Percentiles rank a stretch among this genome's conserved stretches.
These are phyloP conservation scores for Ophiosphaerella herpotricha DNA, from an alignment of 2,329 filamentous ascomycete genomes.

Conservation along the genomic window DNA sequence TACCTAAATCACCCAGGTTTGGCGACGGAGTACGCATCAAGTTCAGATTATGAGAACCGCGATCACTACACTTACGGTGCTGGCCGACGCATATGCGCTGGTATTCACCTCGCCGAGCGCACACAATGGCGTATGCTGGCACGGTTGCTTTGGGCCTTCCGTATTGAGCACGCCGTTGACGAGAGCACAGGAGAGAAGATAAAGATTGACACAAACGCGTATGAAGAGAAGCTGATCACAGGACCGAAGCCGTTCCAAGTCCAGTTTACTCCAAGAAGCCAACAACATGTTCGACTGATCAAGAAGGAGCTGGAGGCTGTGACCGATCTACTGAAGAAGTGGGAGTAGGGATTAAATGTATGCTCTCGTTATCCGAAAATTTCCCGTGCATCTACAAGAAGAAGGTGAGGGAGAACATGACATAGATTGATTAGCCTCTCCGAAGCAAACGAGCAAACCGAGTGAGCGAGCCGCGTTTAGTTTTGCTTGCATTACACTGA, in stretches of 20 bases:
- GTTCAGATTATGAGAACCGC: slow-evolving; percentile 39
- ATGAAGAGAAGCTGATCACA: slow-evolving; percentile 41
- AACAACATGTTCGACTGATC: slow-evolving; percentile 22
- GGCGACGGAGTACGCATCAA: slow-evolving; percentile 44
- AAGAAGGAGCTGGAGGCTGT: slow-evolving; percentile 1
- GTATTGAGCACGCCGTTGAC: slow-evolving; percentile 21
- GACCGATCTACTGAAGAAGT: slow-evolving; percentile 1
- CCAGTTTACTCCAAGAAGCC: slow-evolving; percentile 34
- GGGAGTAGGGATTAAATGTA: not conserved
- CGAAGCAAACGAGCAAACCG: no score
- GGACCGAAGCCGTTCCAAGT: slow-evolving; percentile 42
- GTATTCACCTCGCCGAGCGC: slow-evolving; percentile 59
- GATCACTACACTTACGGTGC: slow-evolving; percentile 57
- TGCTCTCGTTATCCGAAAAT: no score
- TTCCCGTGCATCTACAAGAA: no score
- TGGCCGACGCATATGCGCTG: slow-evolving; percentile 55
- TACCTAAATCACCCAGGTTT: slow-evolving; percentile 37
- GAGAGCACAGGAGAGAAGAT: slow-evolving; percentile 29
- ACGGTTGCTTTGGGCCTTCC: slow-evolving; percentile 58
- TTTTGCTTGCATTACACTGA: no score
- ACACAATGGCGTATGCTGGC: slow-evolving; percentile 50
- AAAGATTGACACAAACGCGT: slow-evolving; percentile 27
- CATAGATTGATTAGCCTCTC: no score
- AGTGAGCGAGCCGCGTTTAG: no score
- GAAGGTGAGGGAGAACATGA: no score